phyloP scores from a whole-genome alignment of 192 early-diverging fungal genomes.

The Gigaspora rosea region DNA sequence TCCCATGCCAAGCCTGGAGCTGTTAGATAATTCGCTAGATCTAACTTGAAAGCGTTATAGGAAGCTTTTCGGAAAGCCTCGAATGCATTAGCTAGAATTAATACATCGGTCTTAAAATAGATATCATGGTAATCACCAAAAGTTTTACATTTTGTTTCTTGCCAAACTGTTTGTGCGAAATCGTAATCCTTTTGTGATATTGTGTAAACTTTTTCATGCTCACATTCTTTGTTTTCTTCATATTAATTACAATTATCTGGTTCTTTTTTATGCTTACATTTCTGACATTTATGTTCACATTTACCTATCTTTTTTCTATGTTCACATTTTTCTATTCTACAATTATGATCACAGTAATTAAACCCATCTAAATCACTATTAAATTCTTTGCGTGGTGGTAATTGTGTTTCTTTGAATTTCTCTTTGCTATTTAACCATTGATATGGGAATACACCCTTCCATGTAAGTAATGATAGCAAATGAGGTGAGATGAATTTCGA shows the following conservation, averaged over 20 bases:
- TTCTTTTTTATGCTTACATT: too few relatives aligned
- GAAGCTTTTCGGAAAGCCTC: slow-evolving; percentile 24
- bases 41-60: slow-evolving; percentile 13
- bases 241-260: too few relatives aligned
- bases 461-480: slow-evolving; percentile 7
- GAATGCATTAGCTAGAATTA: slow-evolving; percentile 19
- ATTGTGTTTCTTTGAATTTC: not conserved
- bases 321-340: slow-evolving; percentile 14
- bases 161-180: not conserved
- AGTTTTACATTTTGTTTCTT: not conserved
- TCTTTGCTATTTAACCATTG: not conserved
- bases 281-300: too few relatives aligned
- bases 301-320: too few relatives aligned
- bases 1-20: slow-evolving; percentile 13
- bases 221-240: too few relatives aligned
- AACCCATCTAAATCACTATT: not conserved
- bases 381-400: not conserved
- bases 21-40: slow-evolving; percentile 27
- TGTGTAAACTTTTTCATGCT: slow-evolving; percentile 16
- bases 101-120: slow-evolving; percentile 17
- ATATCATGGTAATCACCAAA: slow-evolving; percentile 24
- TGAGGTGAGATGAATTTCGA: not conserved
- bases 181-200: slow-evolving; percentile 6
- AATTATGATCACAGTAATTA: slow-evolving; percentile 1
- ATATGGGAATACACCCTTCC: not conserved